Conservation (phyloP, 1,284 basidiomycete genomes). For the Naganishia albida region DNA sequence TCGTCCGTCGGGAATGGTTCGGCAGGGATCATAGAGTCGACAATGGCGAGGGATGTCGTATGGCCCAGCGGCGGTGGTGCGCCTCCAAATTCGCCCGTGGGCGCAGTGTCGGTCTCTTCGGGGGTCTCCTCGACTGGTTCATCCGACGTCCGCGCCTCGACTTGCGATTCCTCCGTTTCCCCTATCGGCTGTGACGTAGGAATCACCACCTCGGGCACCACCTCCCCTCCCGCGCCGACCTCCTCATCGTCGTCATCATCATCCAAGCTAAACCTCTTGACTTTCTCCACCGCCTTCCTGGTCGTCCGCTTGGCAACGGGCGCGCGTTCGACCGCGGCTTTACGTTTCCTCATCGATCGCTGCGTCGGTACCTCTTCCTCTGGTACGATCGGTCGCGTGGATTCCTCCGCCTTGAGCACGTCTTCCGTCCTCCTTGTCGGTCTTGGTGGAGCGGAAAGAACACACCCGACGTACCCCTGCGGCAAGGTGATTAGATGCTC, state of each 20-base stretch:
- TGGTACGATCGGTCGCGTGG: background rate
- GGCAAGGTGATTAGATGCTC: conserved; percentile 1
- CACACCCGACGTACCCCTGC: background rate
- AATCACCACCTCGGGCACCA: background rate
- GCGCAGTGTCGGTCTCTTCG: too few species aligned
- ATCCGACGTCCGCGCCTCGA: conserved; percentile 1
- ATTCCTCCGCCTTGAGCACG: background rate
- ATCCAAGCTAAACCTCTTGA: conserved; percentile 15
- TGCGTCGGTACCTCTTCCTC: background rate
- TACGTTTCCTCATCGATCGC: conserved; percentile 5
- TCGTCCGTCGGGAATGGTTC: background rate
- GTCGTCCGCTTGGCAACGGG: background rate
- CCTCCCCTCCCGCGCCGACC: background rate
- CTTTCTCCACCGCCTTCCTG: background rate
- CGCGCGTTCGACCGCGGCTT: background rate
- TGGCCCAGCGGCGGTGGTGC: background rate
- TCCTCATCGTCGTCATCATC: conserved; percentile 3
- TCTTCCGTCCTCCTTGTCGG: conserved; percentile 14
- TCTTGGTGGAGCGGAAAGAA: conserved; percentile 1
- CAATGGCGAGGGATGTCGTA: background rate
- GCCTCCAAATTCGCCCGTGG: too few species aligned
- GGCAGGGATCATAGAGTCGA: background rate
- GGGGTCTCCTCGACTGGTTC: background rate
- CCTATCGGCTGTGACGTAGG: background rate
- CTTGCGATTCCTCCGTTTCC: conserved; percentile 1